Base-by-base conservation (phyloP, 169 alveolate genomes). In the Plasmodium malariae region DNA sequence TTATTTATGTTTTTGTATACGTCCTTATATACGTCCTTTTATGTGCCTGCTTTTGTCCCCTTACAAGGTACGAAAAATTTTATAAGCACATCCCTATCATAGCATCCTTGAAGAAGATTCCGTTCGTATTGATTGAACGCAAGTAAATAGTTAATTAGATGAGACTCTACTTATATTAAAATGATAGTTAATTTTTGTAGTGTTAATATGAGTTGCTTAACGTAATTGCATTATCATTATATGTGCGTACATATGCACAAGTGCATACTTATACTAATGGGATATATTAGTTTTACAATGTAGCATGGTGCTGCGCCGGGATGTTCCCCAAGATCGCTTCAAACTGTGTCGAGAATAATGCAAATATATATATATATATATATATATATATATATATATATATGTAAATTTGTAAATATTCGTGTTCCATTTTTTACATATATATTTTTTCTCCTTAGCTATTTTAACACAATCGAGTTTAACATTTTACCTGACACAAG, bases 41-140 rank as follows among this genome's bases (percentile, higher is more conserved):
- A n/a, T n/a, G n/a, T n/a, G n/a, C n/a, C n/a, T n/a, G n/a, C n/a
- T 37, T 12, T 74, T 36, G 9, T 14, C 3, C 40, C 43, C 28
- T 12, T 67, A 7, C 24, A 19, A 74, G 88, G 34, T 74, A 74
- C 40, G 88, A 74, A 74, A 60, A 74, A 30, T 74, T 59, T 74
- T 74, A 74, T 45, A 74, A 74, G 74, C 88, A 74, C 40, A 36
- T 74, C 26, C 88, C 88, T 34, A 60, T 74, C 14, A 74, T 74
- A 12, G 73, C 88, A 24, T 21, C 72, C 26, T 45, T 51, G 26
- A 60, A 51, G 12, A 74, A 60, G 26, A 37, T 74, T 34, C 28
- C 34, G 32, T 59, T 74, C 36, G 88, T 74, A 11, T 43, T 74
- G 37, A 59, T 74, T 5, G 88, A 74, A 37, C 43, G 60, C n/a